Conservation (phyloP, 2,329 filamentous ascomycete species). For the Alternaria brassicicola region DNA sequence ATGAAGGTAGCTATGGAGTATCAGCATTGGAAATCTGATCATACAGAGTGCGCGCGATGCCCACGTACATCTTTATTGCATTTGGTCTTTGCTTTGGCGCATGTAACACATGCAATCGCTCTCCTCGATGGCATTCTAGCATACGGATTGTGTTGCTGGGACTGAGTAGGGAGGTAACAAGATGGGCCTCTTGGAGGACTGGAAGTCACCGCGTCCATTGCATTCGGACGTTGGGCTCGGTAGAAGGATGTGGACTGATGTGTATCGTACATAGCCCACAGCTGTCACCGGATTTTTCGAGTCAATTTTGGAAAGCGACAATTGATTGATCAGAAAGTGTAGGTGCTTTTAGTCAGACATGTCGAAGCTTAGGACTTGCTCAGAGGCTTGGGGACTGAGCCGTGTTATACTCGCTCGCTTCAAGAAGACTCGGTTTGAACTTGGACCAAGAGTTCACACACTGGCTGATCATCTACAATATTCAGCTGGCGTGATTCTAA, state of each 20-base stretch:
- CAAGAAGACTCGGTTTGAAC: conserved; percentile 29
- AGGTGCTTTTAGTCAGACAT: neutral
- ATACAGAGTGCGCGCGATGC: neutral
- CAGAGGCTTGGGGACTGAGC: conserved; percentile 25
- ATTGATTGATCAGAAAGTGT: neutral
- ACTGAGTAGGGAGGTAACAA: conserved; percentile 16
- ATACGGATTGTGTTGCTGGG: conserved; percentile 35
- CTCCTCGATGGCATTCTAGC: conserved; percentile 40
- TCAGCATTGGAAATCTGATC: neutral
- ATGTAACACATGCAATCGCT: conserved; percentile 49
- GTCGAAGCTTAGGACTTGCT: conserved; percentile 19
- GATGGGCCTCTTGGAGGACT: conserved; percentile 19
- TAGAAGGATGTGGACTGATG: neutral
- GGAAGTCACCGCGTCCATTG: conserved; percentile 20
- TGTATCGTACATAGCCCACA: neutral
- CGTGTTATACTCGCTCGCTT: conserved; percentile 34
- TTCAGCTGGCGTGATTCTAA: conserved; percentile 25
- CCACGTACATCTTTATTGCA: conserved; percentile 46
- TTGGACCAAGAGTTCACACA: conserved; percentile 17
- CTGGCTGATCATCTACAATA: conserved; percentile 35
- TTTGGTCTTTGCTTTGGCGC: conserved; percentile 49
- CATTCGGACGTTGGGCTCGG: conserved; percentile 21
- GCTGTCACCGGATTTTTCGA: neutral
- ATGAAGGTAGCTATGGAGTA: conserved; percentile 39
- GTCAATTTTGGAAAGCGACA: neutral